phyloP scores from a whole-genome alignment of 1,139 yeast species.

The Scheffersomyces parashehatae region DNA sequence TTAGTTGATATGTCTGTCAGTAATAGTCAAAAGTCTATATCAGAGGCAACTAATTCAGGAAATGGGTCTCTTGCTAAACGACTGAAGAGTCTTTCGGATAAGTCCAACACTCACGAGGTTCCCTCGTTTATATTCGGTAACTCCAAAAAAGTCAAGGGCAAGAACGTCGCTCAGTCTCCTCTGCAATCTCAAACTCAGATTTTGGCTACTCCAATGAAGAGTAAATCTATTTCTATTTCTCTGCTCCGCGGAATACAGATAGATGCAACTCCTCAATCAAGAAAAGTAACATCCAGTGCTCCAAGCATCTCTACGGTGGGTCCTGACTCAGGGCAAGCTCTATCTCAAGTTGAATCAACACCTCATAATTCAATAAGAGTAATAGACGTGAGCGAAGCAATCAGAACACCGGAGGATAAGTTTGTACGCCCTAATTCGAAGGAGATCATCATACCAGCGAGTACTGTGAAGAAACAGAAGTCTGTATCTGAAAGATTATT shows the following conservation, averaged over 20 bases:
- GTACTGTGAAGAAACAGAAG: not conserved
- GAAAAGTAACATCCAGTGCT: too few species aligned
- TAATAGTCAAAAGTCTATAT: slow-evolving; percentile 3
- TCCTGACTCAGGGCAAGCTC: not conserved
- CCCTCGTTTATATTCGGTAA: slow-evolving; percentile 29
- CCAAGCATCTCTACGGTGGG: too few species aligned
- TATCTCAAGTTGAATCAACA: slow-evolving; percentile 10
- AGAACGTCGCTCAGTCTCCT: not conserved
- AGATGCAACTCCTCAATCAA: not conserved
- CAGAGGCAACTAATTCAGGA: slow-evolving; percentile 3
- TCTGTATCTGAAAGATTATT: not conserved
- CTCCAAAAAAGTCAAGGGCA: slow-evolving; percentile 21
- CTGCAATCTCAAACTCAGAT: slow-evolving; percentile 22
- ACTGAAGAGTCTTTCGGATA: slow-evolving; percentile 12
- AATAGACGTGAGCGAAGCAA: slow-evolving; percentile 1
- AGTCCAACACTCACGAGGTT: slow-evolving; percentile 2
- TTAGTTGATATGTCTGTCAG: slow-evolving; percentile 46
- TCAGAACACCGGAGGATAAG: slow-evolving; percentile 10
- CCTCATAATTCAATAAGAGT: slow-evolving; percentile 8
- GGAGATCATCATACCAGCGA: too few species aligned
- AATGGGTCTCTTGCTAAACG: slow-evolving; percentile 4
- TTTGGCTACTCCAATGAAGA: slow-evolving; percentile 28
- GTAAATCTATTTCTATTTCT: not conserved
- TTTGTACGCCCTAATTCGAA: slow-evolving; percentile 3
- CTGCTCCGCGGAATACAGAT: not conserved